Evolutionary conservation across 257 asterid species (phyloP).

Genomic region (Scutellaria galericulata): DNA sequence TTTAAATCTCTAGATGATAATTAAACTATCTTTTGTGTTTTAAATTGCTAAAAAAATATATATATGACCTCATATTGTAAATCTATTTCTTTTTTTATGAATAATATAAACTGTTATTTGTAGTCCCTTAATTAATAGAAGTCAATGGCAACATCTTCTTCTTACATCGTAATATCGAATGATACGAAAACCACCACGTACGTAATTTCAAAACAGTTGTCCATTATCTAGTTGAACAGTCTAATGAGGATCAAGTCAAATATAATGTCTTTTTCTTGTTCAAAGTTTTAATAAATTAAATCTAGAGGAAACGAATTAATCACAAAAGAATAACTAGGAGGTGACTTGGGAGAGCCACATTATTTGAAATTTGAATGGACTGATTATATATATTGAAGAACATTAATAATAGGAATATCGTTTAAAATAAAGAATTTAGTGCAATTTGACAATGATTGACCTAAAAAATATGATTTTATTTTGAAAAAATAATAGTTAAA

Average conservation of each 20-base stretch:
- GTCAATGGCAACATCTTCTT: background rate
- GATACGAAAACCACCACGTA: slow-evolving; percentile 15
- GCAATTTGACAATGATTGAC: no score
- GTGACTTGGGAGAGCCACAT: slow-evolving; percentile 1
- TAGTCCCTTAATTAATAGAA: no score
- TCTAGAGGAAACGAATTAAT: background rate
- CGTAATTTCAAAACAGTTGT: background rate
- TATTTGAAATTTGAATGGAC: slow-evolving; percentile 18
- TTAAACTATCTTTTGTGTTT: no score
- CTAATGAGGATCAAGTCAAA: slow-evolving; percentile 16
- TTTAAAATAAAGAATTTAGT: no score
- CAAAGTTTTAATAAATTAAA: background rate
- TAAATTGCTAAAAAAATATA: no score
- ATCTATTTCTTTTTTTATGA: background rate
- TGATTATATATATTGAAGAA: background rate
- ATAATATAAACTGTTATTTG: background rate
- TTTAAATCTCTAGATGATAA: no score
- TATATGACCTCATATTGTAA: no score
- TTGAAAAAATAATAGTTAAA: no score
- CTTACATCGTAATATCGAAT: background rate
- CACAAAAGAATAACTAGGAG: background rate
- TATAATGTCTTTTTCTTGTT: background rate
- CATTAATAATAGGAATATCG: no score
- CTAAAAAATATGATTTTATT: no score
- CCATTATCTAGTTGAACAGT: slow-evolving; percentile 20